Evolutionary conservation across 2,329 filamentous ascomycete species (phyloP).

Genomic region (Monosporascus sp.): DNA sequence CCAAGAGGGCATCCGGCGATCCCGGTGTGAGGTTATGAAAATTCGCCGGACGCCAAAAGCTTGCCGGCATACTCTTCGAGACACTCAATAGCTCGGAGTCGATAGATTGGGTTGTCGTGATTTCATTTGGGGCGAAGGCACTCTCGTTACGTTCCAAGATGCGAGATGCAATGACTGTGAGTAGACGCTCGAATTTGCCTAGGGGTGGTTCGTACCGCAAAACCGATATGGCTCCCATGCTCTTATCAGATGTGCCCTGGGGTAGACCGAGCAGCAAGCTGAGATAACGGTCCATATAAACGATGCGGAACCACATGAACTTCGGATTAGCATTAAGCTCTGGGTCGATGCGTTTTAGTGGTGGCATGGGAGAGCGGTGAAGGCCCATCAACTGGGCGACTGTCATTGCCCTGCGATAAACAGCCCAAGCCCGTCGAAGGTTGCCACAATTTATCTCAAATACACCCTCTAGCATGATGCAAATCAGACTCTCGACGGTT

Average conservation of each 20-base stretch:
- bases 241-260: conserved; percentile 11
- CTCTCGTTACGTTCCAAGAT: conserved; percentile 34
- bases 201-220: conserved; percentile 19
- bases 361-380: conserved; percentile 20
- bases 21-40: no score
- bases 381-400: conserved; percentile 38
- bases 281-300: conserved; percentile 30
- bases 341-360: conserved; percentile 9
- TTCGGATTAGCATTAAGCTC: conserved; percentile 1
- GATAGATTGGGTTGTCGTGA: conserved; percentile 24
- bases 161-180: conserved; percentile 25
- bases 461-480: conserved; percentile 34
- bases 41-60: conserved; percentile 31
- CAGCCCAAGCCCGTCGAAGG: conserved; percentile 34
- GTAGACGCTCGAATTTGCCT: conserved; percentile 26
- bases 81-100: conserved; percentile 28
- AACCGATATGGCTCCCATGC: conserved; percentile 12
- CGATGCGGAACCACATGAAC: conserved; percentile 28
- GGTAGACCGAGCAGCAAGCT: conserved; percentile 29
- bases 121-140: conserved; percentile 13
- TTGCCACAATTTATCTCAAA: conserved; percentile 34
- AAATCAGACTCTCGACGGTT: conserved; percentile 35
- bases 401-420: conserved; percentile 31
- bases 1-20: conserved; percentile 8
- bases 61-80: conserved; percentile 24